These are phyloP conservation scores for Boletus speciosus DNA, from an alignment of 768 basidiomycete genomes.

Conservation along the genomic window DNA sequence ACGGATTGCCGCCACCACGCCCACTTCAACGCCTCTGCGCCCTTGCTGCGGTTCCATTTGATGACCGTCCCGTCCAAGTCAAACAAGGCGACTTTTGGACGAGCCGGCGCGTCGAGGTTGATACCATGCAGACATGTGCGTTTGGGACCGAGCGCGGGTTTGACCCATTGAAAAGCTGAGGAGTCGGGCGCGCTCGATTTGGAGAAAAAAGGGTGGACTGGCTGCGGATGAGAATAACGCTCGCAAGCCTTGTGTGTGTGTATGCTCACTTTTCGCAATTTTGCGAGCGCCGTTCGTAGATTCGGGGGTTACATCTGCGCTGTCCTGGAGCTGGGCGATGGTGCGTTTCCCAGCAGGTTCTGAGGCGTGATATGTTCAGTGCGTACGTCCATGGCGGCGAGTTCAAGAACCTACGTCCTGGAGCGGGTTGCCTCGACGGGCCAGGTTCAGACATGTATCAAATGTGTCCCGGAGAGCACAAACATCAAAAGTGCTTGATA, in stretches of 20 bases:
- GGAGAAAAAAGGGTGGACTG: conserved; percentile 44
- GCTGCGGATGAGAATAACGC: not conserved
- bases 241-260: not conserved
- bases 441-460: conserved; percentile 14
- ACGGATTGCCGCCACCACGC: conserved; percentile 73
- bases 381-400: not conserved
- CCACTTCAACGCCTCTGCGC: conserved; percentile 33
- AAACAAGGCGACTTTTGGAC: conserved; percentile 68
- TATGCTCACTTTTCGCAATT: conserved; percentile 25
- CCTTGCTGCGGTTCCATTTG: conserved; percentile 42
- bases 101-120: conserved; percentile 32
- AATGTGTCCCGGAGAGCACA: not conserved
- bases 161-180: conserved; percentile 30
- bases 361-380: conserved; percentile 4
- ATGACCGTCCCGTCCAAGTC: conserved; percentile 90
- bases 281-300: conserved; percentile 18
- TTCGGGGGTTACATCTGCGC: conserved; percentile 11
- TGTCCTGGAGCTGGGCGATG: conserved; percentile 3
- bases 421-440: conserved; percentile 1
- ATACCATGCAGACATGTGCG: conserved; percentile 36
- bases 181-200: conserved; percentile 17
- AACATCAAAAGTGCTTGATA: conserved; percentile 2
- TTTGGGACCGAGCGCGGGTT: conserved; percentile 34
- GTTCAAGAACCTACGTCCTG: conserved; percentile 11
- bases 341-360: conserved; percentile 17